Base-by-base conservation (phyloP, 1,139 yeast species). In the Geotrichum phurueaensis region DNA sequence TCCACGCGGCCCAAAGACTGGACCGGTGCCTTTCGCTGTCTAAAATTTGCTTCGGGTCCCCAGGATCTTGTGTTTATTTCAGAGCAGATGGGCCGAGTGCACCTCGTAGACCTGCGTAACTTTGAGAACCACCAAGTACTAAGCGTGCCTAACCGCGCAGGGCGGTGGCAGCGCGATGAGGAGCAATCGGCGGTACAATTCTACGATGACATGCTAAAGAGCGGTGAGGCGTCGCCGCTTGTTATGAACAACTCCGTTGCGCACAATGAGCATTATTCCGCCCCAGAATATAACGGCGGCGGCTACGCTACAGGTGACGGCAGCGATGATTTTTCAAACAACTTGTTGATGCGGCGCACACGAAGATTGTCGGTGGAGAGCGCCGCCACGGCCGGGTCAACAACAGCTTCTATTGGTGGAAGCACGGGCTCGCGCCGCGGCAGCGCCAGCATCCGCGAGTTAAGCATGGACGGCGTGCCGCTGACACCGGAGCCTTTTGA, bases 51-150 rank as follows among this genome's bases (percentile, higher is more conserved):
- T 15, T 79, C 83, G 55, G 87, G 88, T 15, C 78, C 86, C 29
- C 91, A 86, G 68, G 96, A 91, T 72, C 73, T 90, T 63, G 76
- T 91, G 66, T 83, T 88, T 60, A 78, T 91, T 1, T 82, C 89
- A 59, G 97, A 91, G 71, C 96, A 91, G 69, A 88, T 85, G 62
- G 96, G 96, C 0, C 77, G 96, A 60, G 89, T 91, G 2, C 97
- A 91, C 74, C 77, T 90, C 58, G 78, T 91, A 29, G 97, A 91
- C 71, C 79, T 90, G 53, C 80, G 96, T 62, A 83, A 86, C 68
- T 81, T 84, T 67, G 77, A 79, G 64, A 84, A 86, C 67, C 96
- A 89, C 69, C 96, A 89, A 70, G 90, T 91, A 45, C 78, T 90
- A 23, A 54, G 23, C 15, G 25, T 48, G 27, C 57, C 53, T 3